Evolutionary conservation across 805 yeast genomes (phyloP), one percentile per base, ranked within the genome.

Genomic region (Wickerhamomyces tratensis): DNA sequence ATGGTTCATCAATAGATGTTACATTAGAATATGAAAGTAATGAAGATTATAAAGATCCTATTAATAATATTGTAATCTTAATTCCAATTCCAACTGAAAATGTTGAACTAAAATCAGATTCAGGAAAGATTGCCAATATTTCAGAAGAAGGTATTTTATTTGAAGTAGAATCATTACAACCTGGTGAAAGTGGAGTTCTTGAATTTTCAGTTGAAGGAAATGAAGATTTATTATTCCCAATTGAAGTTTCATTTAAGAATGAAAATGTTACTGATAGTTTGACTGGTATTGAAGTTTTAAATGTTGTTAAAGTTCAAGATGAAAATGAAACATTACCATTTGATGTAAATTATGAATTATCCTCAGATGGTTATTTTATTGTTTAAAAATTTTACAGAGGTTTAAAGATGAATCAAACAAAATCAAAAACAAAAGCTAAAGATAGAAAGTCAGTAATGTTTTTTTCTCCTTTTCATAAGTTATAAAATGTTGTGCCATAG

Each of bases 161-260:
- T 67, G 72, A 73, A 42, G 67, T 89, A 40, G 76, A 73, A 13
- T 64, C 67, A 35, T 65, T 87, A 37, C 59, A 69, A 29, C 62
- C 76, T 8, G 77, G 74, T 36, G 58, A 74, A 5, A 68, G 74
- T 26, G 96, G 89, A 38, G 79, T 86, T 37, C 80, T 93, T 60
- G 95, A 86, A 59, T 80, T 93, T 58, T 61, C 81, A 8, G 77
- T 86, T 45, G 82, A 81, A 49, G 83, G 81, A 35, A 77, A 75
- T 49, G 97, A 91, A 62, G 95, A 88, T 47, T 72, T 77, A 11
- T 68, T 91, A 54, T 91, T 88, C 84, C 98, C 98, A 46, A 77
- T 91, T 70, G 79, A 79, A 53, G 74, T 88, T 35, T 63, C 69
- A 40, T 86, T 88, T 65, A 68, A 68, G 36, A 58, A 69, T 37